Evolutionary conservation across 116 monocot species (phyloP).

Genomic region (Iris pallida): DNA sequence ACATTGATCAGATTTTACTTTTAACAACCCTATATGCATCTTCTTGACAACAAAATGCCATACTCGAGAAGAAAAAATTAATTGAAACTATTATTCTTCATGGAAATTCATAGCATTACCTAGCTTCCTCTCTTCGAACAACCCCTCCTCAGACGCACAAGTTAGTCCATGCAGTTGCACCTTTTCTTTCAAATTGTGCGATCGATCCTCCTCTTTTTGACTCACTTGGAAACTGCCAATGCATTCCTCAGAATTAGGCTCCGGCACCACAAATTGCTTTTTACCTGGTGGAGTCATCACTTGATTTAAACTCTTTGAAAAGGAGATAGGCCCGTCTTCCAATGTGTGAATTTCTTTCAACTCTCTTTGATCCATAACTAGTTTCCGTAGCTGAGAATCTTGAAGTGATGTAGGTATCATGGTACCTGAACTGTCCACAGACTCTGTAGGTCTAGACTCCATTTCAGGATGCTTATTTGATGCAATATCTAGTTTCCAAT

Average conservation of each 20-base stretch:
- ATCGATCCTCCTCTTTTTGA: background rate
- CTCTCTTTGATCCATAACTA: background rate
- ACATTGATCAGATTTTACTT: too few relatives aligned
- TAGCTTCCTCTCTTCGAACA: background rate
- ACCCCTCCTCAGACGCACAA: background rate
- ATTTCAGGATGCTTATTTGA: background rate
- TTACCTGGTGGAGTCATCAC: background rate
- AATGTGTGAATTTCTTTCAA: background rate
- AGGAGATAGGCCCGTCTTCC: conserved; percentile 1
- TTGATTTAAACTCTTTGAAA: background rate
- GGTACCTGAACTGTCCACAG: background rate
- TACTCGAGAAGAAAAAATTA: background rate
- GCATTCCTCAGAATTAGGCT: conserved; percentile 9
- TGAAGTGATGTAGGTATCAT: background rate
- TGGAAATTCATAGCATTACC: background rate
- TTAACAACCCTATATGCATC: background rate
- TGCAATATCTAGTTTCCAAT: background rate
- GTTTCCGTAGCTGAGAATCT: background rate
- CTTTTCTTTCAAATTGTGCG: background rate
- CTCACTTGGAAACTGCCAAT: background rate
- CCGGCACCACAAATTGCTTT: background rate
- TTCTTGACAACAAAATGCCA: background rate
- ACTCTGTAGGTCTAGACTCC: background rate
- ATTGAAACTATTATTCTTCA: background rate
- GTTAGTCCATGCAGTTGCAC: conserved; percentile 1